Evolutionary conservation across 108 stramenopile genomes (phyloP).

Genomic region (Cylindrotheca closterium): DNA sequence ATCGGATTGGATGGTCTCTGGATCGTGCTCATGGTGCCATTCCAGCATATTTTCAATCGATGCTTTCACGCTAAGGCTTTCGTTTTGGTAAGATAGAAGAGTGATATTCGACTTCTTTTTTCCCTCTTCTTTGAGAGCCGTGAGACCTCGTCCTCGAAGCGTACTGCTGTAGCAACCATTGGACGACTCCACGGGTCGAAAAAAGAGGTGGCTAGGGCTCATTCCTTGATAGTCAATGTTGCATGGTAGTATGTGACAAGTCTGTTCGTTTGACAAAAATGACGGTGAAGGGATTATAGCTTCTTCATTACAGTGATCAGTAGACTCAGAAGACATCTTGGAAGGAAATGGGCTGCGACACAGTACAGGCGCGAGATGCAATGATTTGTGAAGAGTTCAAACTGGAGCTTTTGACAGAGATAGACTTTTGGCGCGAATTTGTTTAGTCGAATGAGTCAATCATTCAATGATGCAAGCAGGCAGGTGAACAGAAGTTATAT

Average conservation of each 20-base stretch:
- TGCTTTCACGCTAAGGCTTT: constrained; percentile 5
- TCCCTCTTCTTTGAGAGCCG: constrained; percentile 9
- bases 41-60: constrained; percentile 17
- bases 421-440: too few relatives aligned
- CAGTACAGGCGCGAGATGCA: background rate
- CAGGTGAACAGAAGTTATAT: too few relatives aligned
- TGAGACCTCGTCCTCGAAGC: constrained; percentile 24
- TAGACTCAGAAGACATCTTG: too few relatives aligned
- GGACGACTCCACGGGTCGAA: constrained; percentile 8
- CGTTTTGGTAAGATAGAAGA: constrained; percentile 1
- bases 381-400: too few relatives aligned
- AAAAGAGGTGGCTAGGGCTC: constrained; percentile 20
- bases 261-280: constrained; percentile 4
- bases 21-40: constrained; percentile 31
- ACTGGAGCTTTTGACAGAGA: too few relatives aligned
- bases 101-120: background rate
- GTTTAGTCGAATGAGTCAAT: too few relatives aligned
- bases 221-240: constrained; percentile 30
- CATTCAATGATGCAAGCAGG: too few relatives aligned
- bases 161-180: constrained; percentile 14
- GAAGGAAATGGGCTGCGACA: constrained; percentile 3
- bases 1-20: constrained; percentile 9
- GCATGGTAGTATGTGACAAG: constrained; percentile 29
- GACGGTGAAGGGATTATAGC: too few relatives aligned
- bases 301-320: too few relatives aligned